Evolutionary conservation across 805 yeast species (phyloP), one percentile per base, ranked within the genome.

Genomic region (Cyberlindnera americana): DNA sequence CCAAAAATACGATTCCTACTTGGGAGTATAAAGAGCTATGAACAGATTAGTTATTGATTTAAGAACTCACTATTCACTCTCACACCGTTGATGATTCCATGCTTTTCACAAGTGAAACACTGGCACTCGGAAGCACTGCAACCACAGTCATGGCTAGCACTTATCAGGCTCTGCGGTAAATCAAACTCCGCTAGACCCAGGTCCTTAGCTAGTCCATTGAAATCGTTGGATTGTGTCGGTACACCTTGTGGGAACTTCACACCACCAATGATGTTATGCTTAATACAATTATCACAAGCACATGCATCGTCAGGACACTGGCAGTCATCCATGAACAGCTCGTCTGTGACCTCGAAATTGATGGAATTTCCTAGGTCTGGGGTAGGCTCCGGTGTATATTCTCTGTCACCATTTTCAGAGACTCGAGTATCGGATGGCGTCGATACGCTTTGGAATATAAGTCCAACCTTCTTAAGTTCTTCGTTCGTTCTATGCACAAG

Each of bases 401-500:
- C 26, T 21, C 38, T 28, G 7, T 25, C 30, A 8, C 9, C 30
- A 25, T 9, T 24, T 5, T 29, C 34, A 11, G 30, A 24, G 4
- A 3, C 14, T 10, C 19, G 23, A 4, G 33, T 18, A 14, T 34
- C 32, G 6, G 50, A 44, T 28, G 14, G 50, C 43, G 14, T 27
- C 15, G 30, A 16, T 15, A 27, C 12, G 12, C 43, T 32, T 7
- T 35, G 37, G 12, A 47, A 52, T 22, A 56, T 24, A 9, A 56
- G 39, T 2, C 60, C 60, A 35, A 51, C 48, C 2, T 35, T 45
- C 29, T 30, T 44, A 18, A 56, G 30, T 21, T 56, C 60, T 28
- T 54, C 54, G 18, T 48, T 54, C 1, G 56, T 52, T 40, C 59
- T 43, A 39, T 56, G 61, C 2, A 56, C 43, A 19, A 55, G 34